Conservation (phyloP, 441 rosid species). For the Populus hybrid region DNA sequence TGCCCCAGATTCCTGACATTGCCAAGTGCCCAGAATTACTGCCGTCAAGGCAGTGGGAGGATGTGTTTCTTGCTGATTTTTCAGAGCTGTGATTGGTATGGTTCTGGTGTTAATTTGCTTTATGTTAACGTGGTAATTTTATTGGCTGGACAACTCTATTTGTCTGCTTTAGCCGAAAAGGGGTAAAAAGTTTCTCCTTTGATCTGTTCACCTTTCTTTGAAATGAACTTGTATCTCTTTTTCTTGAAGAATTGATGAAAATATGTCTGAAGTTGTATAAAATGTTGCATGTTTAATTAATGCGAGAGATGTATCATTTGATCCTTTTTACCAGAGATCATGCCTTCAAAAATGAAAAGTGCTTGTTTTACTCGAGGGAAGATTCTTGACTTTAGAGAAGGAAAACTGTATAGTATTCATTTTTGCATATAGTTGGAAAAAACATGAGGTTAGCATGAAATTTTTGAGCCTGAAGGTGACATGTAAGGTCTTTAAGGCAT, state of each 20-base stretch:
- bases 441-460: too few species aligned
- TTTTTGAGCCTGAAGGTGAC: too few species aligned
- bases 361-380: too few species aligned
- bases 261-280: background rate
- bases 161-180: too few species aligned
- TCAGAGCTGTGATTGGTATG: conserved; percentile 59
- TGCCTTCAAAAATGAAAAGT: too few species aligned
- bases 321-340: too few species aligned
- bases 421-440: too few species aligned
- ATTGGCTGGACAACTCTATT: background rate
- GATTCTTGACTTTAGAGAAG: too few species aligned
- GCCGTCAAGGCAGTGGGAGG: conserved; percentile 77
- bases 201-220: background rate
- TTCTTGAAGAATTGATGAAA: background rate
- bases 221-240: background rate
- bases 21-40: conserved; percentile 56
- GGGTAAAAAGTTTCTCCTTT: too few species aligned
- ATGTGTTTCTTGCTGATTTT: conserved; percentile 72
- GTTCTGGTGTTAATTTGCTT: background rate
- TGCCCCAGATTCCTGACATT: conserved; percentile 88
- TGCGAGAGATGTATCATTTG: too few species aligned
- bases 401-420: too few species aligned
- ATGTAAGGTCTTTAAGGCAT: too few species aligned
- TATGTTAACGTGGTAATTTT: background rate
- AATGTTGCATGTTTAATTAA: background rate